Conservation (phyloP, 164 flowering plant species). For the grape (Vitis vinifera) region DNA sequence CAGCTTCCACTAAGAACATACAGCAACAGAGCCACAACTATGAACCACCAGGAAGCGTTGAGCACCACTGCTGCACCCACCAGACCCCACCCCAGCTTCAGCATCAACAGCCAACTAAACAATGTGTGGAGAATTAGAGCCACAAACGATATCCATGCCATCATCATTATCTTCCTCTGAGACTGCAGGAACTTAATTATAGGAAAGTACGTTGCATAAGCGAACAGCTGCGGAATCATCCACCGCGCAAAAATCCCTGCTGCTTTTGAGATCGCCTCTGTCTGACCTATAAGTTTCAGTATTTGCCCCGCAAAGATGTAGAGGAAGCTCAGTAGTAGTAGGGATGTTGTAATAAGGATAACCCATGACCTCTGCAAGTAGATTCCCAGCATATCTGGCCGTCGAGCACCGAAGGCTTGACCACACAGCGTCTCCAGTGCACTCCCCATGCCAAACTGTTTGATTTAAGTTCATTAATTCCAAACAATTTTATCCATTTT, state of each 20-base stretch:
- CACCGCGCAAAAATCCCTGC: conserved; percentile 58
- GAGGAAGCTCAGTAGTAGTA: conserved; percentile 22
- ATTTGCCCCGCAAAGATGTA: conserved; percentile 54
- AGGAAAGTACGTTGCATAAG: conserved; percentile 65
- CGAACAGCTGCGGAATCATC: conserved; percentile 76
- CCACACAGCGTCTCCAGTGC: conserved; percentile 90
- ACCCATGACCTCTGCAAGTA: conserved; percentile 92
- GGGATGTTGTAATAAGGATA: conserved; percentile 47
- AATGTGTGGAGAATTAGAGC: conserved; percentile 47
- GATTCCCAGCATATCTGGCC: conserved; percentile 67
- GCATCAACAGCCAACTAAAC: conserved; percentile 64
- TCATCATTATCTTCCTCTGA: conserved; percentile 66
- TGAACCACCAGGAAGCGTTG: conserved; percentile 73
- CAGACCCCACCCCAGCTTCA: conserved; percentile 69
- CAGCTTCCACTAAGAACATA: conserved; percentile 64
- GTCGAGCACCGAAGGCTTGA: conserved; percentile 81
- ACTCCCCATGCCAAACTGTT: conserved; percentile 85
- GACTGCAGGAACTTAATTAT: conserved; percentile 68
- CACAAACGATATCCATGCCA: conserved; percentile 52
- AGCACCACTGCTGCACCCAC: conserved; percentile 72
- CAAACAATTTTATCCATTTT: too few relatives aligned
- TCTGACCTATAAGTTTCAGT: conserved; percentile 51
- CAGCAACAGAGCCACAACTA: conserved; percentile 52
- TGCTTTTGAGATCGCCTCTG: conserved; percentile 38
- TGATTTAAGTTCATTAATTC: too few relatives aligned